Evolutionary conservation across 805 yeast genomes (phyloP), one percentile per base, ranked within the genome.

Genomic region (Schwanniomyces occidentalis): DNA sequence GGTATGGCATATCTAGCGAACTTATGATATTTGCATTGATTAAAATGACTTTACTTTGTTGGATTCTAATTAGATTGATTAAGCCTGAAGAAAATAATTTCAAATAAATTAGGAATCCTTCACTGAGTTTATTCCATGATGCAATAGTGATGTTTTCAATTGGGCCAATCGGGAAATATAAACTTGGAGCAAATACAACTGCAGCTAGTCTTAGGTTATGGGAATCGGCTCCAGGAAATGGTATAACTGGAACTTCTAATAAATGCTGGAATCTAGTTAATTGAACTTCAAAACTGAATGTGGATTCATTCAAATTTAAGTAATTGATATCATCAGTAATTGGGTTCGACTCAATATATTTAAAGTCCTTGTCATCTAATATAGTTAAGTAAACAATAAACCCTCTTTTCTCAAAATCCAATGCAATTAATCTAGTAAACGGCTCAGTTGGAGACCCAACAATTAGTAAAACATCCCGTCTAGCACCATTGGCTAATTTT

Each of bases 371-470:
- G 18, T 80, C 86, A 40, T 73, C 76, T n/a, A 75, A 55, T n/a
- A 80, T 76, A 0, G 95, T 80, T 43, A 87, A 69, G 53, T 82
- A 87, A 3, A 88, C 89, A 20, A 88, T 82, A 52, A 84, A 86
- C 1, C 95, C 95, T 35, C 95, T 66, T 28, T 73, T 73, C 44
- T 85, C 89, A 43, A 87, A 70, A 53, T 87, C 95, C 37, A 75
- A 69, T 1, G 89, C 85, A 19, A 87, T 61, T 33, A 80, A 68
- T 38, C 85, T 70, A 1, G 87, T 78, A 37, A 85, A 61, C 1
- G 88, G 87, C 42, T 85, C 91, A 2, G 77, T 69, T 2, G 90
- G 89, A 1, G 88, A 80, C 1, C 95, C 95, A 4, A 86, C 71
- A 4, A 87, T 63, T 14, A 88, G 63, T 3, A 87, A 76, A 6